These are phyloP conservation scores for Fusarium sp. DNA, from an alignment of 2,329 filamentous ascomycete genomes.

Conservation along the genomic window DNA sequence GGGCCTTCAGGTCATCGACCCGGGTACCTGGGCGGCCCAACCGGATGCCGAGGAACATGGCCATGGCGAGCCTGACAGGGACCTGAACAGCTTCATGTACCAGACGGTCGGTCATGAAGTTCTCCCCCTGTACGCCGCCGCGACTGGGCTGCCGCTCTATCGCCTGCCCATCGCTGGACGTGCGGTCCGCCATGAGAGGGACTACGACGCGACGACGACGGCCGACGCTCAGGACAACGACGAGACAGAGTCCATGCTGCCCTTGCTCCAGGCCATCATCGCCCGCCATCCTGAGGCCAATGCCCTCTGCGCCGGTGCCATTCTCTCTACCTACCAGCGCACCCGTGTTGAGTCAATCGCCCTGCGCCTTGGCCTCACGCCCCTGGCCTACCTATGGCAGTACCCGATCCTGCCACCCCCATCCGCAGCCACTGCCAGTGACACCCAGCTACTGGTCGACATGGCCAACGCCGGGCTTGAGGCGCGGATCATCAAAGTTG, in stretches of 20 bases:
- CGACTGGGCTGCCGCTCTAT: slow-evolving; percentile 86
- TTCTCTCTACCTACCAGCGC: slow-evolving; percentile 94
- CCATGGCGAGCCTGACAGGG: slow-evolving; percentile 46
- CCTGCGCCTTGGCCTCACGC: slow-evolving; percentile 81
- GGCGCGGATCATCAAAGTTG: slow-evolving; percentile 94
- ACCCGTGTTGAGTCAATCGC: slow-evolving; percentile 96
- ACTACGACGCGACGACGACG: slow-evolving; percentile 66
- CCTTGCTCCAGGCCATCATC: slow-evolving; percentile 77
- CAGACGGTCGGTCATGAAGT: slow-evolving; percentile 94
- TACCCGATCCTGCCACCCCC: slow-evolving; percentile 78
- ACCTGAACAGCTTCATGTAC: slow-evolving; percentile 99
- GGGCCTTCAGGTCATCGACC: slow-evolving; percentile 40
- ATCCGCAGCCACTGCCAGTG: slow-evolving; percentile 49
- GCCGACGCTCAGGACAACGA: slow-evolving; percentile 61
- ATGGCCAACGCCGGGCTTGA: slow-evolving; percentile 85
- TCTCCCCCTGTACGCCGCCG: slow-evolving; percentile 84
- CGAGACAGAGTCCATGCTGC: slow-evolving; percentile 89
- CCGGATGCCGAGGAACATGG: slow-evolving; percentile 1
- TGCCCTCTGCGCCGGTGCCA: slow-evolving; percentile 90
- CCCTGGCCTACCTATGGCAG: slow-evolving; percentile 93
- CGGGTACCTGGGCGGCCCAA: slow-evolving; percentile 34
- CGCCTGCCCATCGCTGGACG: slow-evolving; percentile 79
- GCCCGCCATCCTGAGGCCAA: slow-evolving; percentile 81
- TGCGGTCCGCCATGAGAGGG: slow-evolving; percentile 76
- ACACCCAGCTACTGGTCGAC: slow-evolving; percentile 77